Evolutionary conservation across 495 filamentous ascomycete genomes (phyloP).

Genomic region (Xylaria nigripes): DNA sequence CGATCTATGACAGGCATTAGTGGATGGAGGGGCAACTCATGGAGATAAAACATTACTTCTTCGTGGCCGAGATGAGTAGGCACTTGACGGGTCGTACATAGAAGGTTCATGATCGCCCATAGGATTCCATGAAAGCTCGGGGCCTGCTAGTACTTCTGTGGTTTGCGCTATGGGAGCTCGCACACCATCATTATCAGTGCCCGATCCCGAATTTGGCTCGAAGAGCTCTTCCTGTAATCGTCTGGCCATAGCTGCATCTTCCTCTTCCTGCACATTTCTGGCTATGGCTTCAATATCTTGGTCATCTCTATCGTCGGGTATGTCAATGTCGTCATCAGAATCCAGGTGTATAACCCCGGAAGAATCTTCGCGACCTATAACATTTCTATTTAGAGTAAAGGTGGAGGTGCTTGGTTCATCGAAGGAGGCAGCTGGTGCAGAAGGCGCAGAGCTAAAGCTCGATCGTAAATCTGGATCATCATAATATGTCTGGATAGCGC

Average conservation of each 20-base stretch:
- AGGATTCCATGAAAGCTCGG: constrained; percentile 31
- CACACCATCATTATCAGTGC: constrained; percentile 52
- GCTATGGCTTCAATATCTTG: constrained; percentile 33
- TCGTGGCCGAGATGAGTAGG: constrained; percentile 36
- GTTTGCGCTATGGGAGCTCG: constrained; percentile 86
- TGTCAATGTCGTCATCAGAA: constrained; percentile 50
- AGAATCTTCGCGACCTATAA: constrained; percentile 41
- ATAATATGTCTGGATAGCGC: constrained; percentile 85
- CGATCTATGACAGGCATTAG: constrained; percentile 4
- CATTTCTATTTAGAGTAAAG: constrained; percentile 17
- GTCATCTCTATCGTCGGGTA: constrained; percentile 28
- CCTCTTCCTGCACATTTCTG: constrained; percentile 51
- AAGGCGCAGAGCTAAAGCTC: constrained; percentile 29
- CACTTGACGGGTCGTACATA: constrained; percentile 57
- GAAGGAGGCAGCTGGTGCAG: constrained; percentile 27
- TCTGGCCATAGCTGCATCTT: constrained; percentile 89
- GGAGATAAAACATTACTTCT: constrained; percentile 25
- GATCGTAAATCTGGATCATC: constrained; percentile 63
- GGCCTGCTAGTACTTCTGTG: constrained; percentile 83
- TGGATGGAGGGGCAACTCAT: not conserved
- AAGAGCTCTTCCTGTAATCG: constrained; percentile 90
- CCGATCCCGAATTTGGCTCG: constrained; percentile 33
- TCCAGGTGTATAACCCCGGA: constrained; percentile 62
- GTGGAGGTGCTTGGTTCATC: constrained; percentile 11
- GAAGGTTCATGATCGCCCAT: constrained; percentile 51